Evolutionary conservation across 306 rosid genomes (phyloP), one percentile per base, ranked within the genome.

Genomic region (Citrullus amarus): DNA sequence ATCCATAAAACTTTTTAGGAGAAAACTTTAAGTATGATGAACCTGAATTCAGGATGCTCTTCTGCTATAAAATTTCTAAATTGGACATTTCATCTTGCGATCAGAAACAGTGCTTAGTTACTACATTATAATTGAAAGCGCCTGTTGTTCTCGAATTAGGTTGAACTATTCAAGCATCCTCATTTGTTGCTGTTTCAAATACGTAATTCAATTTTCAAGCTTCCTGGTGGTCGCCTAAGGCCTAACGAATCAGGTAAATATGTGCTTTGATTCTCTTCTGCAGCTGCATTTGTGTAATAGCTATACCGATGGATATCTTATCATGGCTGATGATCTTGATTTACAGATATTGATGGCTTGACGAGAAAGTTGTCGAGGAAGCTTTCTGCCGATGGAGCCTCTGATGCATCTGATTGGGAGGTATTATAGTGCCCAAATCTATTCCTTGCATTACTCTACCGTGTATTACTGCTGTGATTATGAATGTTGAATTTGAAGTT

Each of bases 101-200:
- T 30, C 65, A 38, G 18, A 78, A 61, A 61, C 72, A 60, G 36
- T 44, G 80, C 15, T 76, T 38, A 74, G 75, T 18, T 36, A 13
- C 58, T 75, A 66, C 46, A 54, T 53, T 28, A 32, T 34, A 30
- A 43, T 34, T 81, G 79, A 71, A 76, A 25, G 22, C 55, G 78
- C 48, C 46, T 9, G 48, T 32, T 78, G 18, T 82, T 75, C 59
- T 79, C 67, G 68, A 62, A 78, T 82, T 88, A 94, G 98, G 97
- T 94, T 57, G 98, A 94, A 82, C 82, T 94, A 89, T 94, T 94
- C 86, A 89, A 90, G 75, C 95, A 94, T 82, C 98, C 98, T 4
- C 98, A 94, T 82, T 60, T 91, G 86, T 79, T 93, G 84, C 30
- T 93, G 55, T 84, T 91, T 83, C 98, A 91, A 93, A 81, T 90